A percentile compares a stretch with the other conserved stretches of the same genome.
phyloP scores from a whole-genome alignment of 176 grass and related monocot genomes.

The Zizania latifolia region DNA sequence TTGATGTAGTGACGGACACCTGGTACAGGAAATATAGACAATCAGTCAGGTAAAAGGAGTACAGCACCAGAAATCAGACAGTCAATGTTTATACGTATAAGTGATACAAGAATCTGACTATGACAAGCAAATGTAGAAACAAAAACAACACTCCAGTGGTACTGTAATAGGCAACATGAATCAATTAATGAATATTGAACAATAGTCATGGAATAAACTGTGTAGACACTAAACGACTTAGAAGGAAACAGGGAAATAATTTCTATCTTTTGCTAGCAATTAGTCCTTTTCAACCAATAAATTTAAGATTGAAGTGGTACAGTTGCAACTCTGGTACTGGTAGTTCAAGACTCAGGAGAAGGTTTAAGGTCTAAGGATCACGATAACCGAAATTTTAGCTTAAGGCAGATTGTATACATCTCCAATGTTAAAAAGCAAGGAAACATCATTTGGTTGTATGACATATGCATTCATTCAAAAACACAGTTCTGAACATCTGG shows the following conservation, averaged over 20 bases:
- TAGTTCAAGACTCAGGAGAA: not conserved
- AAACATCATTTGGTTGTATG: not conserved
- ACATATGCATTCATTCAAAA: not conserved
- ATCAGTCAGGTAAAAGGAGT: not conserved
- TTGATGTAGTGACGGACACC: not conserved
- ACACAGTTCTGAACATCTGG: not conserved
- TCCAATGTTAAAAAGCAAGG: not conserved
- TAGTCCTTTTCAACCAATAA: not conserved
- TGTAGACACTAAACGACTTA: not conserved
- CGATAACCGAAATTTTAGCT: not conserved
- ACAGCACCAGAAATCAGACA: not conserved
- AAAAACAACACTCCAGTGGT: not conserved
- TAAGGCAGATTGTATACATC: not conserved
- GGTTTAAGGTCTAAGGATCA: not conserved
- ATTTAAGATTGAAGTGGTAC: not conserved
- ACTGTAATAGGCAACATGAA: not conserved
- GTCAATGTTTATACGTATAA: not conserved
- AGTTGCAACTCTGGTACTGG: not conserved
- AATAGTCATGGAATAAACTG: not conserved
- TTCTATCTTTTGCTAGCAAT: not conserved
- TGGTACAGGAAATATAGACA: constrained; percentile 2
- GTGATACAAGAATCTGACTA: not conserved
- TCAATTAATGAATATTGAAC: not conserved
- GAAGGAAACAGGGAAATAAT: not conserved
- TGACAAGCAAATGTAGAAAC: not conserved